Conservation (phyloP, 2,329 filamentous ascomycete genomes). For the Colletotrichum tropicicola region DNA sequence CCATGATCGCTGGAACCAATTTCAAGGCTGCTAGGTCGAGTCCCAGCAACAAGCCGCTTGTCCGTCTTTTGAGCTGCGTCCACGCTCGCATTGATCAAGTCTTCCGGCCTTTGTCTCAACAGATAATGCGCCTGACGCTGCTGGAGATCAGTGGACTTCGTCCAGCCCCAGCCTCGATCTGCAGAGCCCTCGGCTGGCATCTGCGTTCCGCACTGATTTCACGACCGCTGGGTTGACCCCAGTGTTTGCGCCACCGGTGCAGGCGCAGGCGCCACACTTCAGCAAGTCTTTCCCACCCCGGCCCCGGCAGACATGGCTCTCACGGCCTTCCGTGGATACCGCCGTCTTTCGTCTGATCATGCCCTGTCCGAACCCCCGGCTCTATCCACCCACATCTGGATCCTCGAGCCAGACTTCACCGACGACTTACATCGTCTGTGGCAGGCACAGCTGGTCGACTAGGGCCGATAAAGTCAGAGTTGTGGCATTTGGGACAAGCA, state of each 20-base stretch:
- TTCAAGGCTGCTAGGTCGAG: background rate
- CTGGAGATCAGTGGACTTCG: too few species aligned
- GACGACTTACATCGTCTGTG: too few species aligned
- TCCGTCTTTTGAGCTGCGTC: background rate
- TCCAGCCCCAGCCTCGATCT: slow-evolving; percentile 3
- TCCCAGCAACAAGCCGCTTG: background rate
- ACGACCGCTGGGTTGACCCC: slow-evolving; percentile 12
- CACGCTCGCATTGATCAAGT: background rate
- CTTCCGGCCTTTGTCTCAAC: background rate
- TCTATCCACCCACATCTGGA: background rate
- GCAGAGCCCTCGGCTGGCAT: slow-evolving; percentile 12
- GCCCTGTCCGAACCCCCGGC: slow-evolving; percentile 3
- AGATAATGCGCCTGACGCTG: too few species aligned
- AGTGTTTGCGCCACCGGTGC: background rate
- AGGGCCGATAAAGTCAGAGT: too few species aligned
- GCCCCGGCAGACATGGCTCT: slow-evolving; percentile 11
- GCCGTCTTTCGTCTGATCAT: slow-evolving; percentile 18
- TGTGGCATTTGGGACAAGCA: too few species aligned
- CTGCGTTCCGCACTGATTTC: slow-evolving; percentile 12
- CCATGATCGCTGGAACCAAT: background rate
- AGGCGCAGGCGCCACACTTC: slow-evolving; percentile 4
- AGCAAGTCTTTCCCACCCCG: slow-evolving; percentile 10
- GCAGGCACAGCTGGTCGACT: background rate
- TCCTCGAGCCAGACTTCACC: too few species aligned
- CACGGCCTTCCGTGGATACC: background rate